Percentiles rank a stretch among this genome's conserved stretches.
Conservation (phyloP, 345 rosid genomes). For the Cardamine chenopodiifolia region DNA sequence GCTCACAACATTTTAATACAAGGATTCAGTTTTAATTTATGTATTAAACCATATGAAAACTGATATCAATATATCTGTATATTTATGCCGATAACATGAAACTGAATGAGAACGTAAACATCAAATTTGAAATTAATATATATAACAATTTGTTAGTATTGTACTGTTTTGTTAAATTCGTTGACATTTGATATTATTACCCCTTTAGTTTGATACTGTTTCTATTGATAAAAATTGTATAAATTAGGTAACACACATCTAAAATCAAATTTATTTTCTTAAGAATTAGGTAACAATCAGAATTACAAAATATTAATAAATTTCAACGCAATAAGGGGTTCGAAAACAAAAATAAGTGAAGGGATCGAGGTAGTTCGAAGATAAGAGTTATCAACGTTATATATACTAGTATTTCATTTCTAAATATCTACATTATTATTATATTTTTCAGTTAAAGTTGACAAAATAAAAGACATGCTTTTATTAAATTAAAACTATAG, state of each 20-base stretch:
- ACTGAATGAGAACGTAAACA: background rate
- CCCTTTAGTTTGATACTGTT: background rate
- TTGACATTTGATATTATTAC: background rate
- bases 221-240: no score
- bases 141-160: background rate
- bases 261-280: background rate
- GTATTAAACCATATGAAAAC: background rate
- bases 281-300: background rate
- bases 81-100: background rate
- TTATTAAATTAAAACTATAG: background rate
- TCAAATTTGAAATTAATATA: background rate
- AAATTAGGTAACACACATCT: background rate
- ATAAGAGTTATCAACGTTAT: background rate
- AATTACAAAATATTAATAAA: background rate
- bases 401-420: background rate
- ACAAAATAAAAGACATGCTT: constrained; percentile 2
- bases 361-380: background rate
- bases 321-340: background rate
- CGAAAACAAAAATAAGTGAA: background rate
- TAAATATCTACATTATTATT: background rate
- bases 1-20: background rate
- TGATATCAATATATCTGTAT: background rate
- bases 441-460: background rate
- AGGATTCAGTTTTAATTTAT: background rate
- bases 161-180: background rate